phyloP scores from a whole-genome alignment of 202 grass and related monocot genomes.

The Thinopyrum obtusiflorum region DNA sequence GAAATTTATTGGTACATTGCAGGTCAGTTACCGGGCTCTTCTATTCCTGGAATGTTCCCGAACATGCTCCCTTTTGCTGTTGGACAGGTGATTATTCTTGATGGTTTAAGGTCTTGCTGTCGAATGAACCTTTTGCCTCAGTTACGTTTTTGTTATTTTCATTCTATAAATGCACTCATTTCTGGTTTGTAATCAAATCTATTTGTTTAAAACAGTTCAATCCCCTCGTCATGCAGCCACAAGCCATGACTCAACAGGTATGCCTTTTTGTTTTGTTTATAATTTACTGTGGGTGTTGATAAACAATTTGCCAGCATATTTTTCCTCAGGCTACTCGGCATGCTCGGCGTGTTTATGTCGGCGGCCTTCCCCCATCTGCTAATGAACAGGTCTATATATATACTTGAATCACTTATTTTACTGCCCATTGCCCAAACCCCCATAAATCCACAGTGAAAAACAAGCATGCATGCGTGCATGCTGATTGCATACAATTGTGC shows the following conservation, averaged over 20 bases:
- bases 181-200: conserved; percentile 16
- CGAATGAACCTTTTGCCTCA: conserved; percentile 12
- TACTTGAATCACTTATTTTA: conserved; percentile 7
- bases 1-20: conserved; percentile 52
- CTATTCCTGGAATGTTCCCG: conserved; percentile 78
- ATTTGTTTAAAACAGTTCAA: conserved; percentile 56
- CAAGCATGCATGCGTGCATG: background rate
- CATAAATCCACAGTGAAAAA: background rate
- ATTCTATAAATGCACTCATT: background rate
- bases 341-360: conserved; percentile 89
- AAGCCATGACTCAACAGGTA: conserved; percentile 99
- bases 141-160: background rate
- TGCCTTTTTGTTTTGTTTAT: conserved; percentile 19
- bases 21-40: conserved; percentile 46
- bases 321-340: conserved; percentile 71
- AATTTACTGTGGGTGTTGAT: conserved; percentile 16
- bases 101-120: background rate
- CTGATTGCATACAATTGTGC: background rate
- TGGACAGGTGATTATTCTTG: conserved; percentile 65
- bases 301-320: conserved; percentile 27
- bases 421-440: background rate
- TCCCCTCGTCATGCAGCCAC: conserved; percentile 79
- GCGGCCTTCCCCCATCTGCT: conserved; percentile 86
- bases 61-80: conserved; percentile 70
- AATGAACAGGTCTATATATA: conserved; percentile 72